These are phyloP conservation scores for Bjerkandera adusta DNA, from an alignment of 1,284 basidiomycete genomes.

Conservation along the genomic window DNA sequence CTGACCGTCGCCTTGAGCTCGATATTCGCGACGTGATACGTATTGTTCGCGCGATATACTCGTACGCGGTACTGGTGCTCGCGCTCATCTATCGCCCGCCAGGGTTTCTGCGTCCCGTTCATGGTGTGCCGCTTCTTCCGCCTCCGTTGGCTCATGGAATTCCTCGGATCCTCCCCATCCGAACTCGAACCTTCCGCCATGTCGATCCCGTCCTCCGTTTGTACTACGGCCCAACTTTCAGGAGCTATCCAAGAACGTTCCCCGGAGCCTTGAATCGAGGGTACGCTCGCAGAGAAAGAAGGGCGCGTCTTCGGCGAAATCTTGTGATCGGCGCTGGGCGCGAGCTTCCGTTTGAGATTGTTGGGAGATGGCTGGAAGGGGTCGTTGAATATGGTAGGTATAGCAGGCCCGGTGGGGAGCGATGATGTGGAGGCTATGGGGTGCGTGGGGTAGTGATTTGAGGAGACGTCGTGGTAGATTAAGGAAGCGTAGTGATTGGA, in stretches of 20 bases:
- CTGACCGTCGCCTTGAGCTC: conserved; percentile 67
- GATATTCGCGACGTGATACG: conserved; percentile 72
- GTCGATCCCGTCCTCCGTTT: conserved; percentile 44
- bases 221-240: conserved; percentile 61
- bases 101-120: conserved; percentile 19
- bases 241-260: conserved; percentile 51
- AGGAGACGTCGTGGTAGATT: conserved; percentile 25
- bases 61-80: conserved; percentile 52
- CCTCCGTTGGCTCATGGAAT: too few relatives aligned
- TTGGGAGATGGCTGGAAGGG: conserved; percentile 43
- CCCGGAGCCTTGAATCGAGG: conserved; percentile 15
- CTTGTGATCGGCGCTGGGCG: conserved; percentile 34
- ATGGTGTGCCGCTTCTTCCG: conserved; percentile 20
- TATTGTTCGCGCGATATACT: conserved; percentile 77
- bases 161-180: conserved; percentile 33
- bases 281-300: conserved; percentile 10
- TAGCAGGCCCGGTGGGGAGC: conserved; percentile 22
- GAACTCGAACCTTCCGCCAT: conserved; percentile 44
- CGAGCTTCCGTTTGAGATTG: conserved; percentile 26
- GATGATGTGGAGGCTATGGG: conserved; percentile 13
- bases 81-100: conserved; percentile 14
- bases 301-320: conserved; percentile 49
- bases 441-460: conserved; percentile 16
- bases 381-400: conserved; percentile 22
- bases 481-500: conserved; percentile 18